Evolutionary conservation across 495 filamentous ascomycete genomes (phyloP), one percentile per base, ranked within the genome.

Genomic region (Hypoxylon intermedium): DNA sequence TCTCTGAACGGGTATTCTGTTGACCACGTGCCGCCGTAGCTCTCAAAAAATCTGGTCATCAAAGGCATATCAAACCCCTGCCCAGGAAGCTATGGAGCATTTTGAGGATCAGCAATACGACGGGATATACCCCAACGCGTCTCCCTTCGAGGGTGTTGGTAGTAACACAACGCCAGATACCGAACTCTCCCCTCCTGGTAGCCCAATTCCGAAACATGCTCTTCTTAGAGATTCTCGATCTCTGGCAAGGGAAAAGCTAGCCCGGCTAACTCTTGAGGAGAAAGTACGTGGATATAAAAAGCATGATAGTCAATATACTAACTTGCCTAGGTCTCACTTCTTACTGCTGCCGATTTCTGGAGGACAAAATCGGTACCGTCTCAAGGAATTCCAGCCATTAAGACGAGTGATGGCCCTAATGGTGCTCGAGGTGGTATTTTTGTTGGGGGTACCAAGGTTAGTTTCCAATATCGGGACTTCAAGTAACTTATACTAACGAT

Each of bases 351-450:
- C 42, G 89, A 92, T 68, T 91, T 91, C 72, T 92, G 89, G 89
- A 85, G 89, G 47, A 92, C 89, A 1, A 85, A 81, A 28, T 68
- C 87, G 0, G 82, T 93, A 37, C 82, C 84, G 6, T 79, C 83
- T 13, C 84, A 89, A 57, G 83, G 82, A 30, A 87, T 93, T 46
- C 89, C 90, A 9, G 79, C 86, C 2, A 75, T 92, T 37, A 89
- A 89, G 58, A 85, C 84, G 11, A 91, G 86, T 33, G 89, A 93
- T 74, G 89, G 89, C 2, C 89, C 89, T 4, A 92, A 91, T 68
- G 89, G 89, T 9, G 86, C 89, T 19, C 86, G 89, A 30, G 89
- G 89, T n/a, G 82, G 81, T 12, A 83, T 85, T 42, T 87, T 86
- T 63, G 83, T 83, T 12, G 82, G 82, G 34, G 84, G 83, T 16